Percentiles rank a stretch among this genome's conserved stretches.
Evolutionary conservation across 306 rosid genomes (phyloP).

Genomic region (Pterocarpus santalinus): DNA sequence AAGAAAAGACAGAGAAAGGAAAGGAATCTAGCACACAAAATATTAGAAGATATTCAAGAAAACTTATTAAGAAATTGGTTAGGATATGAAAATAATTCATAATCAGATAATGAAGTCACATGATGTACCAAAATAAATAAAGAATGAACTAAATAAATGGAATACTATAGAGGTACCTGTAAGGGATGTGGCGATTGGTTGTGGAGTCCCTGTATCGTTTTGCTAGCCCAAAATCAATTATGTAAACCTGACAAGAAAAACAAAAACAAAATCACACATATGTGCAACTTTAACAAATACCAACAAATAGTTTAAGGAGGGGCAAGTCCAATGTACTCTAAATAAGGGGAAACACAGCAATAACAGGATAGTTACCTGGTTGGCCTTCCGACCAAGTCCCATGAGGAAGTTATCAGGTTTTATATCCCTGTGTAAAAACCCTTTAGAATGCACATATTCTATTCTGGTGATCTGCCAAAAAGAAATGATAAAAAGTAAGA

Average conservation of each 20-base stretch:
- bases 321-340: not conserved
- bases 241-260: slow-evolving; percentile 71
- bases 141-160: not conserved
- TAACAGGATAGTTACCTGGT: slow-evolving; percentile 70
- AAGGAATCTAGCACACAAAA: not conserved
- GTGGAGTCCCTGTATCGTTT: slow-evolving; percentile 88
- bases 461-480: slow-evolving; percentile 77
- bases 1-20: slow-evolving; percentile 15
- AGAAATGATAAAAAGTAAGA: not conserved
- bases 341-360: slow-evolving; percentile 19
- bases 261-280: slow-evolving; percentile 24
- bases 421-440: slow-evolving; percentile 91
- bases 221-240: slow-evolving; percentile 96
- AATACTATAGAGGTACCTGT: slow-evolving; percentile 60
- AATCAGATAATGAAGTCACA: not conserved
- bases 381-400: slow-evolving; percentile 99
- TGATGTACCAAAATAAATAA: slow-evolving; percentile 16
- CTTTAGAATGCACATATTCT: slow-evolving; percentile 93
- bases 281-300: no score
- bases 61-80: slow-evolving; percentile 17
- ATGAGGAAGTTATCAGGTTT: slow-evolving; percentile 98
- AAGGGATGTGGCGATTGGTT: slow-evolving; percentile 93
- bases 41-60: not conserved
- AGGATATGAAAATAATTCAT: slow-evolving; percentile 15
- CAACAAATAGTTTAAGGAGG: slow-evolving; percentile 23